Base-by-base conservation (phyloP, 2,329 filamentous ascomycete genomes). In the Colletotrichum trifolii region DNA sequence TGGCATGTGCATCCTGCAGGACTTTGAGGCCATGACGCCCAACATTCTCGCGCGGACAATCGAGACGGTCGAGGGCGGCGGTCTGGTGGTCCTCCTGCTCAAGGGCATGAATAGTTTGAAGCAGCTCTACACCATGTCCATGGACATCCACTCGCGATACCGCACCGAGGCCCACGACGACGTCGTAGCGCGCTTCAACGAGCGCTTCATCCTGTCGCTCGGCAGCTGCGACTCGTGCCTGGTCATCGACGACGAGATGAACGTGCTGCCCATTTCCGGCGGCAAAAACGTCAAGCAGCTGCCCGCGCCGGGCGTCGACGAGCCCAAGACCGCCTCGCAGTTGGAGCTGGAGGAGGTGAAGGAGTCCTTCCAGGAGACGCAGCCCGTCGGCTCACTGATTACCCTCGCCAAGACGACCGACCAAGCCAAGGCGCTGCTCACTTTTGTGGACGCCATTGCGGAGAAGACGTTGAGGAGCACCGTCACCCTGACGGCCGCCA, bases 21-120 rank as follows among this genome's bases (percentile, higher is more conserved):
- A 99, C 75, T 99, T 99, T 73, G 96, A 99, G 79, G 96, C 94
- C 45, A 87, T 99, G 71, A 99, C 96, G 9, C 96, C 96, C n/a
- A 99, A 99, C 75, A 85, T 97, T 69, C 87, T 99, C 38, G 96
- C 96, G 25, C 88, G 95, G 67, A 97, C 94, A 1, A 93, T 99
- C 71, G 96, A 99, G 81, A 99, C 96, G 0, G 96, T 99, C 5
- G 95, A 99, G 78, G 96, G 96, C 69, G 96, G 96, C 69, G 96
- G 96, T 33, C 77, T 99, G 71, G 95, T 98, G 1, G 84, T 99
- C 48, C 81, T 99, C 69, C 83, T 99, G 67, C 82, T 99, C 65
- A 98, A 98, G 84, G 93, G 94, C 67, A 97, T 99, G 93, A 96
- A 85, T 78, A 97, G 94, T 77, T 82, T 99, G 82, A 97, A 97